Evolutionary conservation across 2,329 filamentous ascomycete species (phyloP), one percentile per base, ranked within the genome.

Genomic region (Chrysosphaeria jannelii): DNA sequence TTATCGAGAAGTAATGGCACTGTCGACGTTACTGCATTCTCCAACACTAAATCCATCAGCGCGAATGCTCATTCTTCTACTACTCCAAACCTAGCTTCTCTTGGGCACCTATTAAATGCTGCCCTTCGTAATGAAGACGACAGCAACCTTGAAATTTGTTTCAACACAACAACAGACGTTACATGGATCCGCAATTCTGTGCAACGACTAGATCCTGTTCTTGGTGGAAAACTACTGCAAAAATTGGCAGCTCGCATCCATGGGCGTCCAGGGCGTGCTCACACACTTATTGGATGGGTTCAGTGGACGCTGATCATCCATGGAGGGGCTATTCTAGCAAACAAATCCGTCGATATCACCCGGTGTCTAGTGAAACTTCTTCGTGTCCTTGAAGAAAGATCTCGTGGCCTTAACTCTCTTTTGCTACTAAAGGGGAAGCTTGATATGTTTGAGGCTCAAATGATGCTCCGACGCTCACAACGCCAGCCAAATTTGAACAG

Each of bases 241-340:
- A 78, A 75, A 42, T 58, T 97, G 24, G 75, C 85, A 6, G 71
- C 88, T 34, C 61, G 79, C 28, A 60, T 97, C 40, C 69, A 90
- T 44, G 62, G 70, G 33, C 64, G 76, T 21, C 85, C 85, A 1
- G 85, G 81, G 4, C 63, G 85, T 25, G 81, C 85, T 9, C 78
- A 79, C 24, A 74, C 68, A 38, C 59, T 97, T 15, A 79, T 91
- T 57, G 62, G 71, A 10, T 97, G 85, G 79, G 71, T 93, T 20
- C 79, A 91, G 45, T 90, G 78, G 75, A 81, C 76, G 2, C 59
- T 91, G 25, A 64, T 91, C 16, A 68, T 74, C 2, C 85, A 97
- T 39, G 85, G 85, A 33, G 85, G 81, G 32, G 79, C 79, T 25
- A 22, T 97, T 19, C 53, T 97, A 23, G 75, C 79, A 8, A 18